Evolutionary conservation across 495 filamentous ascomycete genomes (phyloP).

Genomic region (Apodospora peruviana): DNA sequence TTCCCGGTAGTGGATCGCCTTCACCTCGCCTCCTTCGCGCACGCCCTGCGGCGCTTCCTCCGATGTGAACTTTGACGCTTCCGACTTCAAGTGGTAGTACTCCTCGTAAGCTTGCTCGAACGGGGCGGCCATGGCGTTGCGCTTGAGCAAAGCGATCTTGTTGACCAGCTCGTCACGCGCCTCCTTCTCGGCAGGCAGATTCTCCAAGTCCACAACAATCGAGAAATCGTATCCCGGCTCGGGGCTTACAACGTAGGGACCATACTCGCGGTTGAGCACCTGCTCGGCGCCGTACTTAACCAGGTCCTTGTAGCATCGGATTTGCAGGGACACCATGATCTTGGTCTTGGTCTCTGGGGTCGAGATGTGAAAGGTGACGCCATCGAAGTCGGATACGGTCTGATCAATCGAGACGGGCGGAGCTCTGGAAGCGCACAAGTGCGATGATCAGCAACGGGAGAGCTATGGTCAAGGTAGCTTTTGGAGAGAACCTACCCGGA

Average conservation of each 20-base stretch:
- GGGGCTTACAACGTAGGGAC: conserved; percentile 77
- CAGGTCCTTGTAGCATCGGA: conserved; percentile 91
- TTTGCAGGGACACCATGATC: conserved; percentile 85
- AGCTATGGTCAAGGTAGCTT: no score
- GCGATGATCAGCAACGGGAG: conserved; percentile 2
- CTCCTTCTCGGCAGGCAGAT: conserved; percentile 73
- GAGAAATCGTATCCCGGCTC: conserved; percentile 95
- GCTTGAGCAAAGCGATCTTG: conserved; percentile 83
- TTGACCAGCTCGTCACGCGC: conserved; percentile 77
- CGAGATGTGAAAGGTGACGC: conserved; percentile 94
- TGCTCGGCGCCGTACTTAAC: conserved; percentile 86
- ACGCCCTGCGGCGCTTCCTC: conserved; percentile 89
- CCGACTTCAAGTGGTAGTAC: conserved; percentile 76
- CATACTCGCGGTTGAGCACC: conserved; percentile 91
- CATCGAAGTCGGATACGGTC: conserved; percentile 96
- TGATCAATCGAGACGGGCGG: conserved; percentile 87
- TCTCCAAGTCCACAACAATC: conserved; percentile 78
- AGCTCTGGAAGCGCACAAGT: conserved; percentile 48
- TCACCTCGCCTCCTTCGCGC: conserved; percentile 82
- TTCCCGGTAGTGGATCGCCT: conserved; percentile 95
- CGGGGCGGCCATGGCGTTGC: conserved; percentile 96
- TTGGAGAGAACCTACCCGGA: conserved; percentile 69
- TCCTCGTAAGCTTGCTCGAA: conserved; percentile 96
- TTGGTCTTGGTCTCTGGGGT: conserved; percentile 89
- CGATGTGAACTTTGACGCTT: conserved; percentile 81